Percentiles rank a stretch among this genome's conserved stretches.
phyloP scores from a whole-genome alignment of 345 rosid genomes.

The Barbarea vulgaris region DNA sequence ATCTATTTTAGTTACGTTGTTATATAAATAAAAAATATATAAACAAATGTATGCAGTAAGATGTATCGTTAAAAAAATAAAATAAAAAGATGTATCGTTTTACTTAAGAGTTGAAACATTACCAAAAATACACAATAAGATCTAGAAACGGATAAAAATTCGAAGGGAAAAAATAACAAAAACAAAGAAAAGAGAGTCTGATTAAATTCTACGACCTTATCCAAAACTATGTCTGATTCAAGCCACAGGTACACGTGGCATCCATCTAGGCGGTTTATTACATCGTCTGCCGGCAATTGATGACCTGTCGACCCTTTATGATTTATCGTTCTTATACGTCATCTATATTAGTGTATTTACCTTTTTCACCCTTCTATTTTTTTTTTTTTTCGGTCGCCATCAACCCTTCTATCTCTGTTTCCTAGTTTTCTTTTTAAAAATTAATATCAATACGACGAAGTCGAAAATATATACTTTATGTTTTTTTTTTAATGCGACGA shows the following conservation, averaged over 20 bases:
- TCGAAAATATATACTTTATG: too few species aligned
- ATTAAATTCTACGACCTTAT: slow-evolving; percentile 29
- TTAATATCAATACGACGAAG: neutral
- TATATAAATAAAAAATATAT: too few species aligned
- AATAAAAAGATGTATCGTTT: too few species aligned
- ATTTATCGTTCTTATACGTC: slow-evolving; percentile 16
- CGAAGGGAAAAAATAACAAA: neutral
- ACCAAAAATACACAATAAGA: neutral
- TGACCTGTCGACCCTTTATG: slow-evolving; percentile 25
- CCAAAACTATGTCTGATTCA: slow-evolving; percentile 26
- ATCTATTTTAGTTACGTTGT: neutral
- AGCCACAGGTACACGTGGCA: slow-evolving; percentile 34
- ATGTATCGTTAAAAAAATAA: too few species aligned
- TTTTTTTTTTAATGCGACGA: neutral
- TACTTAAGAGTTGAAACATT: neutral
- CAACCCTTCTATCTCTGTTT: neutral
- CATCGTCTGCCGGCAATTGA: slow-evolving; percentile 19
- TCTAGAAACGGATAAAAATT: neutral
- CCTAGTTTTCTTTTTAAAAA: neutral
- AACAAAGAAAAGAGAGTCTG: neutral
- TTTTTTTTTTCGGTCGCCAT: too few species aligned
- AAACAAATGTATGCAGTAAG: too few species aligned
- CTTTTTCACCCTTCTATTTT: slow-evolving; percentile 7
- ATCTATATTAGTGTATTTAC: neutral
- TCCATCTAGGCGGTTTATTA: slow-evolving; percentile 20